Evolutionary conservation across 2,329 filamentous ascomycete species (phyloP).

Genomic region (Thelonectria rubi): DNA sequence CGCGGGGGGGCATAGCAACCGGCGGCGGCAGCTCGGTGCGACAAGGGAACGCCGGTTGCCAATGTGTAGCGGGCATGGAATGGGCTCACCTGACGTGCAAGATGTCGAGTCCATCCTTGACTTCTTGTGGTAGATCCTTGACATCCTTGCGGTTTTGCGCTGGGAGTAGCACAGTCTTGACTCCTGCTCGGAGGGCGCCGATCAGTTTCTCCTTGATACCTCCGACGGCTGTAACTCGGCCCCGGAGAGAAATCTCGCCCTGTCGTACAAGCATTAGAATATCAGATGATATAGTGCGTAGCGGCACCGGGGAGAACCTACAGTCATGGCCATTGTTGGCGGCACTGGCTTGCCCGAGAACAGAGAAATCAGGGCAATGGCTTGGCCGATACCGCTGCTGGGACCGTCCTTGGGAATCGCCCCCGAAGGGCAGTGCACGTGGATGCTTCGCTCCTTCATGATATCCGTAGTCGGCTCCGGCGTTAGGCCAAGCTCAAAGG

Average conservation of each 20-base stretch:
- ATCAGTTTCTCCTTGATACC: slow-evolving; percentile 99
- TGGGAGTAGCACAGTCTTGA: slow-evolving; percentile 92
- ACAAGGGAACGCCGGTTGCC: slow-evolving; percentile 29
- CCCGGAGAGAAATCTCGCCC: slow-evolving; percentile 81
- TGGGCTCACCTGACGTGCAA: slow-evolving; percentile 81
- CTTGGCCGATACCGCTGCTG: slow-evolving; percentile 90
- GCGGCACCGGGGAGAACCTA: slow-evolving; percentile 51
- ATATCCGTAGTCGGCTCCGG: slow-evolving; percentile 86
- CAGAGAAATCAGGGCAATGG: slow-evolving; percentile 89
- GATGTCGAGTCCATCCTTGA: slow-evolving; percentile 86
- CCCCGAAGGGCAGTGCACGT: slow-evolving; percentile 95
- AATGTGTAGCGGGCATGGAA: slow-evolving; percentile 24
- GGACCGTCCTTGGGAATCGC: slow-evolving; percentile 94
- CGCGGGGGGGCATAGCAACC: slow-evolving; percentile 31
- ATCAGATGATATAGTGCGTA: slow-evolving; percentile 21
- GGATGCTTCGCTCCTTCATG: slow-evolving; percentile 93
- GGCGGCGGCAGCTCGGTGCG: slow-evolving; percentile 30
- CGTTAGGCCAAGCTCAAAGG: slow-evolving; percentile 87
- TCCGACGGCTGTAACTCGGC: slow-evolving; percentile 91
- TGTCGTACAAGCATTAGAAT: slow-evolving; percentile 46
- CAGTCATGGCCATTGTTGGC: slow-evolving; percentile 94
- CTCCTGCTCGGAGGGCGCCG: slow-evolving; percentile 88
- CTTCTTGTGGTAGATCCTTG: slow-evolving; percentile 89
- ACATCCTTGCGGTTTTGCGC: slow-evolving; percentile 91
- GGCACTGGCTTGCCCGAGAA: slow-evolving; percentile 88